Conservation (phyloP, 345 rosid genomes). For the Cochlearia excelsa region DNA sequence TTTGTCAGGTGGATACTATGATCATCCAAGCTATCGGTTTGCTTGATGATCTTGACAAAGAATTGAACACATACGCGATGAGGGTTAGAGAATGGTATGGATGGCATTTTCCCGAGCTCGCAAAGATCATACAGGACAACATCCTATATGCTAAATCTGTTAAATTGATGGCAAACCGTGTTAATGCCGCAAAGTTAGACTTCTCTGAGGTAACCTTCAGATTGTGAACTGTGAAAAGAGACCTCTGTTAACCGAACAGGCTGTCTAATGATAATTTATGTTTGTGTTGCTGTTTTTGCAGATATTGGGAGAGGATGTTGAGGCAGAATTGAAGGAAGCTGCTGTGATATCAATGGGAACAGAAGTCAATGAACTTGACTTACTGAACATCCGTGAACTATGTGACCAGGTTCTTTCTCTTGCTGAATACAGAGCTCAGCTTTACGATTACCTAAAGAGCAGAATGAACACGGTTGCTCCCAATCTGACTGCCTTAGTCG, state of each 20-base stretch:
- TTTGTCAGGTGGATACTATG: constrained; percentile 77
- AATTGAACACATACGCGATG: constrained; percentile 78
- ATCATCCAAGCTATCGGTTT: constrained; percentile 84
- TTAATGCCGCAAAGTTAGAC: constrained; percentile 68
- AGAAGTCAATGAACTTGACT: constrained; percentile 73
- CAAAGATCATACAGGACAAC: constrained; percentile 73
- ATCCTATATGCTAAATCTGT: constrained; percentile 69
- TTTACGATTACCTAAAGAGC: constrained; percentile 71
- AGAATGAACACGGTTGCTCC: constrained; percentile 80
- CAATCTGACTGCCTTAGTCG: constrained; percentile 75
- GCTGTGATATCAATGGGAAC: constrained; percentile 81
- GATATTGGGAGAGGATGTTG: constrained; percentile 56
- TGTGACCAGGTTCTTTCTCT: constrained; percentile 71
- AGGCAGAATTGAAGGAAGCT: constrained; percentile 69
- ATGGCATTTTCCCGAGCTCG: constrained; percentile 93
- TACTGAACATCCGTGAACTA: constrained; percentile 64
- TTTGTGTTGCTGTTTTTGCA: constrained; percentile 22
- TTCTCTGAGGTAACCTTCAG: constrained; percentile 57
- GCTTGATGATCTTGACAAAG: constrained; percentile 86
- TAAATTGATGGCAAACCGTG: constrained; percentile 69
- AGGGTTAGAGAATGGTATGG: constrained; percentile 88
- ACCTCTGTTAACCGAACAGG: neutral
- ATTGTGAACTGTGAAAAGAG: neutral
- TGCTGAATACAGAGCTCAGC: constrained; percentile 72
- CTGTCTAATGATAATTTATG: neutral